Evolutionary conservation across 768 basidiomycete species (phyloP).

Genomic region (Hericium rajendrae): DNA sequence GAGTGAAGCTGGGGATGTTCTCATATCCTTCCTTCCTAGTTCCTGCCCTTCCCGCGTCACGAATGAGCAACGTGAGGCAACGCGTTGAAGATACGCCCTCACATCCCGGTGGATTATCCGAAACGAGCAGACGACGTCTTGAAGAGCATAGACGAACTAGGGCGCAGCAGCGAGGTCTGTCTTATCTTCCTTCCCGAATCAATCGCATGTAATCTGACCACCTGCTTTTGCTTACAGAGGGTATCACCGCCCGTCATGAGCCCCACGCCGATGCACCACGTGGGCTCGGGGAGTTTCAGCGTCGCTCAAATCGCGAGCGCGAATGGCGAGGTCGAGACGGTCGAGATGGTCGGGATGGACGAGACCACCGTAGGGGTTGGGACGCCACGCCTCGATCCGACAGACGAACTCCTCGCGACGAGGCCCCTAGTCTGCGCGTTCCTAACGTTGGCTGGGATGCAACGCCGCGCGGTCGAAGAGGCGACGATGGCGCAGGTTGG

Average conservation of each 20-base stretch:
- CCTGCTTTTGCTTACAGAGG: constrained; percentile 36
- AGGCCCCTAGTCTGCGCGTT: constrained; percentile 78
- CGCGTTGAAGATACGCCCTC: constrained; percentile 89
- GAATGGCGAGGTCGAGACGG: constrained; percentile 26
- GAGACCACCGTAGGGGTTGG: constrained; percentile 34
- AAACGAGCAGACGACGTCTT: constrained; percentile 55
- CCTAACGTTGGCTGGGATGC: constrained; percentile 94
- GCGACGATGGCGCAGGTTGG: constrained; percentile 56
- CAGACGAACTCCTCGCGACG: constrained; percentile 36
- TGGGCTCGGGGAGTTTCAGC: constrained; percentile 88
- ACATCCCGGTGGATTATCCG: constrained; percentile 82
- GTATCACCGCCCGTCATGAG: constrained; percentile 54
- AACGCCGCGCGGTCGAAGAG: constrained; percentile 51
- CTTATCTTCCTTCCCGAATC: background rate
- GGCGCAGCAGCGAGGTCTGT: constrained; percentile 59
- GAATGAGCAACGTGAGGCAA: constrained; percentile 52
- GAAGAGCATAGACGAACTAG: constrained; percentile 68
- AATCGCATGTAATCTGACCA: background rate
- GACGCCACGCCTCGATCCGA: constrained; percentile 55
- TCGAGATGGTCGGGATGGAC: constrained; percentile 15
- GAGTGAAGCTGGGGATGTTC: background rate
- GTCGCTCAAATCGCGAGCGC: constrained; percentile 75
- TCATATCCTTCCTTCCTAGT: constrained; percentile 36
- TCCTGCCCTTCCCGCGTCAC: constrained; percentile 58
- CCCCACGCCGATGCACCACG: constrained; percentile 48